These are phyloP conservation scores for Musa itinerans DNA, from an alignment of 176 grass and related monocot genomes.

Conservation along the genomic window DNA sequence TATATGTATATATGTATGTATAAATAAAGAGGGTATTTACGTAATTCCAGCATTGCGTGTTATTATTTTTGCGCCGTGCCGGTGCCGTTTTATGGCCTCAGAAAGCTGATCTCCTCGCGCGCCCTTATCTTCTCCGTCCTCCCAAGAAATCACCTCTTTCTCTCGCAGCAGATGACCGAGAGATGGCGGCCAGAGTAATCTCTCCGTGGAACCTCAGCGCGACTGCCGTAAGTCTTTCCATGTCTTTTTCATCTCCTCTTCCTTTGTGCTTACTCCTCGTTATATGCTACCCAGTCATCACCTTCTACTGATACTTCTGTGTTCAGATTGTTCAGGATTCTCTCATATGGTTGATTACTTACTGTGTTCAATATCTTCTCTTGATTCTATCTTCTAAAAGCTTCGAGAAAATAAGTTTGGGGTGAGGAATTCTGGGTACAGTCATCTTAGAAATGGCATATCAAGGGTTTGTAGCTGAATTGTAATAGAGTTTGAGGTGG, in stretches of 20 bases:
- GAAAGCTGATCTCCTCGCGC: not conserved
- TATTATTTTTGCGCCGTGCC: not conserved
- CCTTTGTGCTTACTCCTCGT: not conserved
- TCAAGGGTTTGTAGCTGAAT: no score
- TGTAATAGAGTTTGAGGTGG: no score
- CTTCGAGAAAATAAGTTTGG: no score
- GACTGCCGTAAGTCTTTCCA: not conserved
- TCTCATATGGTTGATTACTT: no score
- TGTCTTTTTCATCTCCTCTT: not conserved
- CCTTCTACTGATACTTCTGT: no score
- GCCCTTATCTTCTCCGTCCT: not conserved
- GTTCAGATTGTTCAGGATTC: no score
- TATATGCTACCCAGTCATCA: not conserved
- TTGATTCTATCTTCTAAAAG: no score
- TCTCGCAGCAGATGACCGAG: not conserved
- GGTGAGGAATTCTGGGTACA: no score
- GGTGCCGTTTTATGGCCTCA: not conserved
- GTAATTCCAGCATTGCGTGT: not conserved
- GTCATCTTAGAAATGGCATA: no score
- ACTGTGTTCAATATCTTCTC: no score
- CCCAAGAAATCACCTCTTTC: not conserved
- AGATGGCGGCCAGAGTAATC: slow-evolving; percentile 1
- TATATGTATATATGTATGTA: no score
- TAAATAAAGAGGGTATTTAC: not conserved
- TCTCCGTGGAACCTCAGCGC: not conserved